phyloP scores from a whole-genome alignment of 192 early-diverging fungal genomes.

The Linnemannia elongata region DNA sequence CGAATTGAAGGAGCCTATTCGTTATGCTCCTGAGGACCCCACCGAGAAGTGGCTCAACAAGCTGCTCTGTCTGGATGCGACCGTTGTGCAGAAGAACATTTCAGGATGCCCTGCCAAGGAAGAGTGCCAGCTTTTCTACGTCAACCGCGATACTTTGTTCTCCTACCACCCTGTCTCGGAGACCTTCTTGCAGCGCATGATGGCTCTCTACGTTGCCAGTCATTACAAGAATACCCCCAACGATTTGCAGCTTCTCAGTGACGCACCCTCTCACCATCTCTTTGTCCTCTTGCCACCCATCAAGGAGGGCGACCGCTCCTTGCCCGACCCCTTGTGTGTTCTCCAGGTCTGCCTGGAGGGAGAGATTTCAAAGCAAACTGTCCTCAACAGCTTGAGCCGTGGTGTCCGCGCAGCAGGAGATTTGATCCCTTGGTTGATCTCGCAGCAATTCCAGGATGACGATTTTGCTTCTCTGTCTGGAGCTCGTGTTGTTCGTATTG shows the following conservation, averaged over 20 bases:
- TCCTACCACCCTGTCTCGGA: constrained; percentile 98
- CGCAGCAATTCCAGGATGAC: constrained; percentile 96
- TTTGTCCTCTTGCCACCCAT: constrained; percentile 97
- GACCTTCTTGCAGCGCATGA: constrained; percentile 97
- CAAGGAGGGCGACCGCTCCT: constrained; percentile 70
- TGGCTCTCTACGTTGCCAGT: constrained; percentile 96
- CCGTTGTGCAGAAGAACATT: constrained; percentile 75
- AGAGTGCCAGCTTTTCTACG: constrained; percentile 95
- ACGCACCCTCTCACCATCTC: constrained; percentile 97
- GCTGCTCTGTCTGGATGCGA: constrained; percentile 94
- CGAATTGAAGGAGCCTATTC: constrained; percentile 94
- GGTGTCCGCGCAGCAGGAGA: constrained; percentile 93
- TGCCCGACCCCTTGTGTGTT: constrained; percentile 97
- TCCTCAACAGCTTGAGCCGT: constrained; percentile 84
- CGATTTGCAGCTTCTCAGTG: constrained; percentile 97
- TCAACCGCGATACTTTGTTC: constrained; percentile 98
- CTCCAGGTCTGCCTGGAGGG: constrained; percentile 93
- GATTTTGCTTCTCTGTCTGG: constrained; percentile 96
- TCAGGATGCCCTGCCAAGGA: constrained; percentile 94
- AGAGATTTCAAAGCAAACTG: constrained; percentile 89
- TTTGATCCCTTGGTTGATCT: constrained; percentile 97
- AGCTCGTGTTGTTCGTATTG: constrained; percentile 96
- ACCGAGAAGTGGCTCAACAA: constrained; percentile 97
- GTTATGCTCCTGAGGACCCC: constrained; percentile 88
- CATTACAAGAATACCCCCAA: constrained; percentile 99